phyloP scores from a whole-genome alignment of 2,329 filamentous ascomycete genomes.

The Hawksworthiomyces lignivorus region DNA sequence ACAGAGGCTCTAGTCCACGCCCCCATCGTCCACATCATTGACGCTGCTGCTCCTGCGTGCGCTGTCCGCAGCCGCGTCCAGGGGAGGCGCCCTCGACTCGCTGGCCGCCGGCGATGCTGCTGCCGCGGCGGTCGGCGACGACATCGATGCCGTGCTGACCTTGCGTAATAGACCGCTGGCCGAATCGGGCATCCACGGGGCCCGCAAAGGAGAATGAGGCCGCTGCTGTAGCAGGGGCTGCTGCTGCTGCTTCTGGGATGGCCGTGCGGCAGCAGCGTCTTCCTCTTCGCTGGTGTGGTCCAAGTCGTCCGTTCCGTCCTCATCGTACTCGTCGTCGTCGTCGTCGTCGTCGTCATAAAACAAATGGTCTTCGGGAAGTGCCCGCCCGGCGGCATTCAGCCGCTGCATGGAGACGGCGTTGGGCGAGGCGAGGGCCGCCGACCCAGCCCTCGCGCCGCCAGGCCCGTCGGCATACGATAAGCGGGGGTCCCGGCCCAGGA shows the following conservation, averaged over 20 bases:
- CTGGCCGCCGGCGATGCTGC: too few relatives aligned
- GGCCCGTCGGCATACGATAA: slow-evolving; percentile 42
- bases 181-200: slow-evolving; percentile 14
- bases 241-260: not conserved
- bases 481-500: slow-evolving; percentile 50
- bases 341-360: slow-evolving; percentile 32
- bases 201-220: slow-evolving; percentile 9
- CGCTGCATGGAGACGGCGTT: slow-evolving; percentile 36
- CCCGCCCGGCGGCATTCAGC: slow-evolving; percentile 38
- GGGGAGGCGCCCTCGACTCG: too few relatives aligned
- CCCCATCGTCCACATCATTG: too few relatives aligned
- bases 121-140: too few relatives aligned
- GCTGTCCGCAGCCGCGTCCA: too few relatives aligned
- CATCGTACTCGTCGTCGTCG: slow-evolving; percentile 27
- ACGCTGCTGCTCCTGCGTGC: too few relatives aligned
- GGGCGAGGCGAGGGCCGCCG: slow-evolving; percentile 8
- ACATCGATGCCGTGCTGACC: too few relatives aligned
- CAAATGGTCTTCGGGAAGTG: slow-evolving; percentile 32
- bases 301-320: slow-evolving; percentile 29
- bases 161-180: slow-evolving; percentile 13
- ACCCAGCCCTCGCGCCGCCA: slow-evolving; percentile 13
- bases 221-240: not conserved
- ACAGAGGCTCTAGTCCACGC: too few relatives aligned
- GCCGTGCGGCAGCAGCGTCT: slow-evolving; percentile 4
- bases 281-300: slow-evolving; percentile 14